phyloP scores from a whole-genome alignment of 164 flowering plant genomes.

The Chloranthus sessilifolius region DNA sequence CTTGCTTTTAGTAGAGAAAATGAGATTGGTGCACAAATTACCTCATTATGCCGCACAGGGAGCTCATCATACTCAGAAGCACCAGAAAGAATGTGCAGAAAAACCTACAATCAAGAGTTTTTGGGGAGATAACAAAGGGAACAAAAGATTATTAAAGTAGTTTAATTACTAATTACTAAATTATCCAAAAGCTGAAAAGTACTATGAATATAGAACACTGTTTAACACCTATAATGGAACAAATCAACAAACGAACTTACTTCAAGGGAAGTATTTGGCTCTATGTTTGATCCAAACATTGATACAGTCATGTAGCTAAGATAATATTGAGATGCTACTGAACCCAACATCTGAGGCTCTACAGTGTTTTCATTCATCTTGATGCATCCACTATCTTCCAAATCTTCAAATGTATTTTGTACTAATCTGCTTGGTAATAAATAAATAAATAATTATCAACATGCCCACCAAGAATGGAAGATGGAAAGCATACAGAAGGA shows the following conservation, averaged over 20 bases:
- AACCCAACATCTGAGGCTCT: conserved; percentile 80
- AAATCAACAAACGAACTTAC: conserved; percentile 49
- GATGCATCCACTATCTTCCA: conserved; percentile 95
- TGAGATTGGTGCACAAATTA: no score
- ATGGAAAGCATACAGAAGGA: conserved; percentile 1
- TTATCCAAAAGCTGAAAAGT: no score
- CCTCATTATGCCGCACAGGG: conserved; percentile 99
- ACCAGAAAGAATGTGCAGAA: conserved; percentile 80
- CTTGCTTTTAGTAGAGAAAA: no score
- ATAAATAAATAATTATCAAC: background rate
- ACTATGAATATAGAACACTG: background rate
- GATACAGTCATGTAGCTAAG: conserved; percentile 90
- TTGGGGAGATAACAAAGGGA: background rate
- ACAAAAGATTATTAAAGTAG: background rate
- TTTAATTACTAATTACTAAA: no score
- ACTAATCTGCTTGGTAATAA: conserved; percentile 54
- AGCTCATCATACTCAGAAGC: conserved; percentile 96
- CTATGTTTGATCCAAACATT: conserved; percentile 94
- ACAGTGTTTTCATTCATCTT: conserved; percentile 72
- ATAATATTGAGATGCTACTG: conserved; percentile 95
- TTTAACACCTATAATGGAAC: background rate
- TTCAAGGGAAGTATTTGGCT: conserved; percentile 84
- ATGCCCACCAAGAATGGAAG: background rate
- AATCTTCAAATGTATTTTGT: conserved; percentile 84
- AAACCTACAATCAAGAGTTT: conserved; percentile 45